Percentiles rank a stretch among this genome's conserved stretches.
Conservation (phyloP, 1,284 basidiomycete species). For the Ustilago trichophora region DNA sequence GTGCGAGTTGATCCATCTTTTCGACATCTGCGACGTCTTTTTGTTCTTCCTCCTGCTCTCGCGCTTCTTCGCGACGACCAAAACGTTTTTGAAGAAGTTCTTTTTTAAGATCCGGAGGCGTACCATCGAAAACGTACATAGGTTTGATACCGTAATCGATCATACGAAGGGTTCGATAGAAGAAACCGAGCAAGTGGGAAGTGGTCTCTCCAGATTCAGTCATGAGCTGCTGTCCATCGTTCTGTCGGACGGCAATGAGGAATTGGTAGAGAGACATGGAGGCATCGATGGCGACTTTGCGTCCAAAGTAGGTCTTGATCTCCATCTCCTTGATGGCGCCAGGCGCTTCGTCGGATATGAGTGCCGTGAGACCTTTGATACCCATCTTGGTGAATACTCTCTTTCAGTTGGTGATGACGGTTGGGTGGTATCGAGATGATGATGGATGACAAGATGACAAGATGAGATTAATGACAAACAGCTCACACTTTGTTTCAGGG, state of each 20-base stretch:
- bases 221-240: constrained; percentile 94
- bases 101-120: constrained; percentile 95
- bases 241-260: constrained; percentile 94
- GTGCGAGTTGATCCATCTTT: constrained; percentile 88
- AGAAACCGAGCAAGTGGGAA: constrained; percentile 96
- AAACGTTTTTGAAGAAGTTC: constrained; percentile 95
- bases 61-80: constrained; percentile 88
- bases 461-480: too few species aligned
- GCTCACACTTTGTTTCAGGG: too few species aligned
- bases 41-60: constrained; percentile 92
- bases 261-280: constrained; percentile 75
- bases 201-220: constrained; percentile 92
- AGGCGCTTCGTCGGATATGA: constrained; percentile 87
- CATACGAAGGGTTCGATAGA: constrained; percentile 84
- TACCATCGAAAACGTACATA: constrained; percentile 97
- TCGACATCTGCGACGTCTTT: constrained; percentile 83
- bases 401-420: too few species aligned
- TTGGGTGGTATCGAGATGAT: too few species aligned
- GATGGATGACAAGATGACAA: too few species aligned
- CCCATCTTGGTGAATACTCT: too few species aligned
- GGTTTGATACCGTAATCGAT: constrained; percentile 99
- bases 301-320: constrained; percentile 84
- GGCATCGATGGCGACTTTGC: constrained; percentile 98
- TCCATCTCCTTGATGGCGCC: constrained; percentile 87
- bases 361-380: constrained; percentile 79